Evolutionary conservation across 2,329 filamentous ascomycete species (phyloP).

Genomic region (Verticillium nubilum): DNA sequence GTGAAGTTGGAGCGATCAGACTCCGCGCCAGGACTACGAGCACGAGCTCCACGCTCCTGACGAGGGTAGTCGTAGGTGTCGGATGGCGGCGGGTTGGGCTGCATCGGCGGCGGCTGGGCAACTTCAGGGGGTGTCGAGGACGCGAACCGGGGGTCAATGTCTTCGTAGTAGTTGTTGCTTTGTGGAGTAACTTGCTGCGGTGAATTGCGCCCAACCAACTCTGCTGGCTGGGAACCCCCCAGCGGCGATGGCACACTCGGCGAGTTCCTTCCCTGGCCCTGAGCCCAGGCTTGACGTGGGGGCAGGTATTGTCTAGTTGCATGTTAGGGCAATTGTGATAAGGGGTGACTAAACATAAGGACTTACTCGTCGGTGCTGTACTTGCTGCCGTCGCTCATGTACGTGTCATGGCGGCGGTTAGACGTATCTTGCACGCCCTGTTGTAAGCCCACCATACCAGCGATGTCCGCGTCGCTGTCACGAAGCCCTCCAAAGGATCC

Average conservation of each 20-base stretch:
- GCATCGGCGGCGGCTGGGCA: slow-evolving; percentile 11
- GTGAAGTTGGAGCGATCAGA: slow-evolving; percentile 85
- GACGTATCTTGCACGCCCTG: slow-evolving; percentile 36
- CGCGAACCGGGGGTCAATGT: slow-evolving; percentile 84
- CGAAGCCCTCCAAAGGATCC: slow-evolving; percentile 42
- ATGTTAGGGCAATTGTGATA: slow-evolving; percentile 18
- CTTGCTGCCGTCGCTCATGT: slow-evolving; percentile 62
- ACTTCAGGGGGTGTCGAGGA: slow-evolving; percentile 24
- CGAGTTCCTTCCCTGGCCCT: slow-evolving; percentile 35
- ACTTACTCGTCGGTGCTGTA: slow-evolving; percentile 73
- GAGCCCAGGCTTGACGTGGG: slow-evolving; percentile 51
- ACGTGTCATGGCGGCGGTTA: slow-evolving; percentile 38
- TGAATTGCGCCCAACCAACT: slow-evolving; percentile 27
- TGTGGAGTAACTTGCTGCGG: slow-evolving; percentile 23
- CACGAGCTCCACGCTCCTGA: slow-evolving; percentile 34
- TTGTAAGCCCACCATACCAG: slow-evolving; percentile 68
- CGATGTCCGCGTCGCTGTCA: slow-evolving; percentile 67
- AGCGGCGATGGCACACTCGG: slow-evolving; percentile 41
- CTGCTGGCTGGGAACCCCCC: slow-evolving; percentile 25
- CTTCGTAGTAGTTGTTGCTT: slow-evolving; percentile 72
- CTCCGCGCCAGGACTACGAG: slow-evolving; percentile 62
- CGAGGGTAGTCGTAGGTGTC: slow-evolving; percentile 59
- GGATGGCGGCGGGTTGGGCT: slow-evolving; percentile 17
- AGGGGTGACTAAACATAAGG: slow-evolving; percentile 1
- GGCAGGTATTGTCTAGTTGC: slow-evolving; percentile 49